Base-by-base conservation (phyloP, 2,329 filamentous ascomycete species). In the Xylaria sp. region DNA sequence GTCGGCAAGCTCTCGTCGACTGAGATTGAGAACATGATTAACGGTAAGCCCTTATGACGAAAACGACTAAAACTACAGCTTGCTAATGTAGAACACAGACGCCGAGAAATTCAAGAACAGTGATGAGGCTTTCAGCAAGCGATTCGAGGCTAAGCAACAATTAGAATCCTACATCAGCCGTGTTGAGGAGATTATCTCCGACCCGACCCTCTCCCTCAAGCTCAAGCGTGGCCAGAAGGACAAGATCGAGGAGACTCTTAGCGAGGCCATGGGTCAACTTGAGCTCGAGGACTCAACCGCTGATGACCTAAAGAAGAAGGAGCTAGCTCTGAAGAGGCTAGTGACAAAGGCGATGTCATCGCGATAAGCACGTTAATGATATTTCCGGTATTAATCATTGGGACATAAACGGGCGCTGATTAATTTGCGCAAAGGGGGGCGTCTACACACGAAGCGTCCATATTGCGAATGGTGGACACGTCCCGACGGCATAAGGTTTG, bases 261-360 rank as follows among this genome's bases (percentile, higher is more conserved):
- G 91, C 82, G 96, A 99, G 77, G 96, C 96, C 76, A 98, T 99
- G 96, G 92, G 89, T 72, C 92, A 96, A 84, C 92, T 99, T 72
- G 96, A 99, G 90, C 86, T 99, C 79, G 92, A 95, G 83, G 96
- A 99, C 75, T 92, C 93, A 65, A 84, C 85, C 70, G 92, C 94
- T 69, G 96, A 99, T 76, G 96, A 99, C 80, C 87, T 99, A 76
- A 98, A 97, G 93, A 98, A 98, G 93, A 97, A 97, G 91, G 96
- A 99, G 88, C 87, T 99, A 74, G 94, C 94, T 69, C 89, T 99
- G 73, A 99, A 98, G 93, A 89, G 96, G 79, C 89, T 97, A 75
- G 94, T 99, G 77, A 99, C 96, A 84, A 99, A 98, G 92, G 94
- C 92, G 77, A 97, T 97, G 93, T 90, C 93, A 73, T 94, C 93